These are phyloP conservation scores for Lachancea cidri DNA, from an alignment of 805 yeast species.

Conservation along the genomic window DNA sequence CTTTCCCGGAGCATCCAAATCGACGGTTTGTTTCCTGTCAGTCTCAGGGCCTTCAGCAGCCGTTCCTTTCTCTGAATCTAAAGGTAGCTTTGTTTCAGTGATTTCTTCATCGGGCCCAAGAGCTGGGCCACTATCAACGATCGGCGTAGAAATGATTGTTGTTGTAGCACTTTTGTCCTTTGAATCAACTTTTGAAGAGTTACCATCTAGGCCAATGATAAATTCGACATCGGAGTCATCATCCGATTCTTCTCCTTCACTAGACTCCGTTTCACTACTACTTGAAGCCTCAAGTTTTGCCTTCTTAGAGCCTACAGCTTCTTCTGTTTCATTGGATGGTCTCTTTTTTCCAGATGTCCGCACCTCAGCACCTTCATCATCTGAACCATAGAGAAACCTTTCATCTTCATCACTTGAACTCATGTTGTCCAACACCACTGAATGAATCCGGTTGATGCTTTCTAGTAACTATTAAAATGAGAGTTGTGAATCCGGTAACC, in stretches of 20 bases:
- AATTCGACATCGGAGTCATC: conserved; percentile 78
- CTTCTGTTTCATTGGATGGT: conserved; percentile 3
- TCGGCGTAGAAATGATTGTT: conserved; percentile 15
- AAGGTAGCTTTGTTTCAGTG: background rate
- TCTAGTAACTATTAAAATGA: no score
- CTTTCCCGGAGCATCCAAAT: conserved; percentile 30
- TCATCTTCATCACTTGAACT: conserved; percentile 33
- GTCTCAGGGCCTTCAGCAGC: conserved; percentile 30
- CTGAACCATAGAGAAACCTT: conserved; percentile 32
- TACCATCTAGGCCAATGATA: conserved; percentile 52
- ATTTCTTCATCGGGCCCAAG: background rate
- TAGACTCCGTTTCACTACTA: conserved; percentile 41
- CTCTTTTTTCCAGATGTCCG: conserved; percentile 2
- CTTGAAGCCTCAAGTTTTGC: conserved; percentile 18
- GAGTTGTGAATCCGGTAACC: no score
- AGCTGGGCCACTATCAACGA: conserved; percentile 4
- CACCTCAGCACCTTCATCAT: conserved; percentile 22
- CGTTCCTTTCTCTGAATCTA: conserved; percentile 21
- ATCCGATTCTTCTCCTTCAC: conserved; percentile 43
- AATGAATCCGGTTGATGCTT: no score
- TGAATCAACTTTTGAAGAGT: conserved; percentile 25
- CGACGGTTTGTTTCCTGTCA: conserved; percentile 33
- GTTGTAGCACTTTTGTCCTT: conserved; percentile 16
- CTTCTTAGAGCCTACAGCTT: conserved; percentile 16
- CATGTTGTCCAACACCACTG: no score